These are phyloP conservation scores for Aspergillus glaucus DNA, from an alignment of 2,329 filamentous ascomycete genomes.

Conservation along the genomic window DNA sequence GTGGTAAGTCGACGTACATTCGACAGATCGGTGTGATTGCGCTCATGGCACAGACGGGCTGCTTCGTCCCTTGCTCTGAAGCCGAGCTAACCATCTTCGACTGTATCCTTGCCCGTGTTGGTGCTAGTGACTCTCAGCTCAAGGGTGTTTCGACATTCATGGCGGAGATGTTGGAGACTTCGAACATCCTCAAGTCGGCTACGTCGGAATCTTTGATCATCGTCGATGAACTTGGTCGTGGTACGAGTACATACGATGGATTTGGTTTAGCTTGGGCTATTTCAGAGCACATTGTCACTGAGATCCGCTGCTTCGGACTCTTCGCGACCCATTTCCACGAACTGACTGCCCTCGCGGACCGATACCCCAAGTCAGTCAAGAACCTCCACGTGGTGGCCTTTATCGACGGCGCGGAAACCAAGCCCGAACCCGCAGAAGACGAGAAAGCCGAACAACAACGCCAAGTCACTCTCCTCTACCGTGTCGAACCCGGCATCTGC, in stretches of 20 bases:
- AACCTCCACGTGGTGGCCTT: conserved; percentile 97
- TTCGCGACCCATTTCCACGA: conserved; percentile 99
- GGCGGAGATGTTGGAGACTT: conserved; percentile 98
- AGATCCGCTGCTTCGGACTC: conserved; percentile 88
- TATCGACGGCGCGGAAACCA: conserved; percentile 54
- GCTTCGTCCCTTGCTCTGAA: conserved; percentile 85
- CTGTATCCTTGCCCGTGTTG: conserved; percentile 90
- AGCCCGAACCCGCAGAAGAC: conserved; percentile 37
- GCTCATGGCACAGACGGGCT: conserved; percentile 93
- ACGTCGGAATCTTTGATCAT: conserved; percentile 95
- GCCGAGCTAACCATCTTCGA: conserved; percentile 95
- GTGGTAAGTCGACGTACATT: conserved; percentile 97
- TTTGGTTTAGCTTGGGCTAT: conserved; percentile 99
- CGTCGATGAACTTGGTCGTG: conserved; percentile 93
- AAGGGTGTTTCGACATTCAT: conserved; percentile 99
- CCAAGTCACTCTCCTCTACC: conserved; percentile 93
- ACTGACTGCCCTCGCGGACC: conserved; percentile 81
- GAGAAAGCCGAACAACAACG: conserved; percentile 51
- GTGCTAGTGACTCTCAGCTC: conserved; percentile 91
- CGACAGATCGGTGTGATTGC: conserved; percentile 95
- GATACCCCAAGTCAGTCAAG: conserved; percentile 71
- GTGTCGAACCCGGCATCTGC: conserved; percentile 90
- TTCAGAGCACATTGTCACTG: conserved; percentile 90
- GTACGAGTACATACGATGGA: conserved; percentile 95
- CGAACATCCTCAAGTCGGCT: conserved; percentile 95